phyloP scores from a whole-genome alignment of 108 stramenopile genomes.

The Craspedostauros australis region DNA sequence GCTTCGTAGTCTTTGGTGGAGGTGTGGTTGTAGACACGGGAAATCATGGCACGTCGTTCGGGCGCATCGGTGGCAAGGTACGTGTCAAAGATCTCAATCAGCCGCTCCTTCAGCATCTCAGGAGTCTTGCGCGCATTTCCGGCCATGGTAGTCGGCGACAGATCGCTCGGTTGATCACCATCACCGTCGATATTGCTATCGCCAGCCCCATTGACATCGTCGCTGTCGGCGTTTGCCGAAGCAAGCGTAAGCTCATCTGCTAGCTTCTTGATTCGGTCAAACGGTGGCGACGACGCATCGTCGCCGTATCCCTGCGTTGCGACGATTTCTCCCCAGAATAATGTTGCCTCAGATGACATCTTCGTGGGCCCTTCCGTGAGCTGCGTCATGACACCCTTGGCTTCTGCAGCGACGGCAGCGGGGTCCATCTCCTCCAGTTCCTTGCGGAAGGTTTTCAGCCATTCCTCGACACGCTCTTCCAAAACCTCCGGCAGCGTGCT shows the following conservation, averaged over 20 bases:
- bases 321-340: slow-evolving; percentile 69
- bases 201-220: slow-evolving; percentile 10
- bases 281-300: slow-evolving; percentile 41
- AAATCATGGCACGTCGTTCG: slow-evolving; percentile 51
- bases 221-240: slow-evolving; percentile 2
- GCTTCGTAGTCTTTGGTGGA: slow-evolving; percentile 56
- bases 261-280: slow-evolving; percentile 66
- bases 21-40: slow-evolving; percentile 67
- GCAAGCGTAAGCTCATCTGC: slow-evolving; percentile 52
- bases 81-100: slow-evolving; percentile 67
- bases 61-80: slow-evolving; percentile 44
- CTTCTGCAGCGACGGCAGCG: slow-evolving; percentile 64
- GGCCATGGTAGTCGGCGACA: slow-evolving; percentile 15
- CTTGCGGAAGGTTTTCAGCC: slow-evolving; percentile 65
- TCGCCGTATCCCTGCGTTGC: slow-evolving; percentile 36
- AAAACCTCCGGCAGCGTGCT: slow-evolving; percentile 47
- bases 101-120: slow-evolving; percentile 51
- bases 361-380: slow-evolving; percentile 73
- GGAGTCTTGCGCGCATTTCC: slow-evolving; percentile 23
- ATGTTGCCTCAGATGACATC: slow-evolving; percentile 60
- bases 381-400: slow-evolving; percentile 67
- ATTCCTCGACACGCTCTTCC: slow-evolving; percentile 68
- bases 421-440: slow-evolving; percentile 74
- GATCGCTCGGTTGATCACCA: slow-evolving; percentile 10
- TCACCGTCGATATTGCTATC: no score